Evolutionary conservation across 2,329 filamentous ascomycete species (phyloP).

Genomic region (Fusarium oxysporum): DNA sequence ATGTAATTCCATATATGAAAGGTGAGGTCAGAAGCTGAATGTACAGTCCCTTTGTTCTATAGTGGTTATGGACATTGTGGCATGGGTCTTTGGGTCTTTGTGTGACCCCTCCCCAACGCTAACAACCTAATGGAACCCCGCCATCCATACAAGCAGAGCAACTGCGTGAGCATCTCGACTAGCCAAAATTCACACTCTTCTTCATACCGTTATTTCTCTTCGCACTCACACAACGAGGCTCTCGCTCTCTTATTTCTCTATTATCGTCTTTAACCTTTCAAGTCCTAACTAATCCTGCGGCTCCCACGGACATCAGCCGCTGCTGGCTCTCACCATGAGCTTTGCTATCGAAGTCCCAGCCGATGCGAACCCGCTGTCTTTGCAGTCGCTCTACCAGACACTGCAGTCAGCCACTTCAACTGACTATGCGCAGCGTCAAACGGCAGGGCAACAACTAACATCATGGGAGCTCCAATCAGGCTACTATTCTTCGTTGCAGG

Average conservation of each 20-base stretch:
- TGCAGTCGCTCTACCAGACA: constrained; percentile 72
- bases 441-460: constrained; percentile 76
- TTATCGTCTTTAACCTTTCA: constrained; percentile 1
- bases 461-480: constrained; percentile 76
- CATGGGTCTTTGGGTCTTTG: constrained; percentile 24
- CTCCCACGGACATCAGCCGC: constrained; percentile 34
- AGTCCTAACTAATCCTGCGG: constrained; percentile 16
- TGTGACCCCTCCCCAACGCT: constrained; percentile 34
- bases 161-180: constrained; percentile 34
- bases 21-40: not conserved
- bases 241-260: not conserved
- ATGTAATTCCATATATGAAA: not conserved
- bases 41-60: constrained; percentile 5
- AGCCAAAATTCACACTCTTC: constrained; percentile 34
- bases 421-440: constrained; percentile 72
- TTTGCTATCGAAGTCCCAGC: constrained; percentile 83
- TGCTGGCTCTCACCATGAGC: constrained; percentile 63
- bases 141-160: constrained; percentile 33
- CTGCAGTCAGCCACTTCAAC: constrained; percentile 73
- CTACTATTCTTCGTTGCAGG: constrained; percentile 78
- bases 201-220: constrained; percentile 25
- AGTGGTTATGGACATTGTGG: constrained; percentile 25
- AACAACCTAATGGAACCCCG: constrained; percentile 34
- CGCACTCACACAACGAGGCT: constrained; percentile 16
- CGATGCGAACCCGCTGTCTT: constrained; percentile 78